A percentile compares a stretch with the other conserved stretches of the same genome.
phyloP scores from a whole-genome alignment of 257 asterid species.

The Knoxia roxburghii region DNA sequence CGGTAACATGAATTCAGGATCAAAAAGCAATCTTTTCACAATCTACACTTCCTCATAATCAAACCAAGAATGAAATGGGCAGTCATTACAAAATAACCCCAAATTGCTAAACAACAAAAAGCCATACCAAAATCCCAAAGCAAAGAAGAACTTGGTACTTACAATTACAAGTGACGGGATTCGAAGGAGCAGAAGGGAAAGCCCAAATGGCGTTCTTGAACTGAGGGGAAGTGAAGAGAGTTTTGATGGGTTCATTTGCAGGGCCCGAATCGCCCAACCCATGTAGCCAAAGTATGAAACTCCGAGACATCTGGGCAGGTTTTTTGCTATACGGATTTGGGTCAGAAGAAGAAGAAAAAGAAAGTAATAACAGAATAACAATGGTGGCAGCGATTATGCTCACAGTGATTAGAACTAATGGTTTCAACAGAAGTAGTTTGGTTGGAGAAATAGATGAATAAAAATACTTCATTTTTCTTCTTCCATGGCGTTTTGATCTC shows the following conservation, averaged over 20 bases:
- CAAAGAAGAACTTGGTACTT: slow-evolving; percentile 22
- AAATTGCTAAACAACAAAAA: background rate
- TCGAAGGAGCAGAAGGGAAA: slow-evolving; percentile 94
- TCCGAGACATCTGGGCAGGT: slow-evolving; percentile 56
- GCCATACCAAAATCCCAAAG: background rate
- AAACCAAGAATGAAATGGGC: too few species aligned
- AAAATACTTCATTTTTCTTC: slow-evolving; percentile 42
- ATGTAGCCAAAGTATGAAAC: slow-evolving; percentile 85
- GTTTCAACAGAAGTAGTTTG: slow-evolving; percentile 29
- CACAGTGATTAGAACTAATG: slow-evolving; percentile 37
- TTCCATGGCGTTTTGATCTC: slow-evolving; percentile 19
- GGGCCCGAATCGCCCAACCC: slow-evolving; percentile 98
- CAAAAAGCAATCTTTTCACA: background rate
- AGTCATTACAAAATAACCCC: background rate
- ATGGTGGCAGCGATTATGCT: slow-evolving; percentile 51
- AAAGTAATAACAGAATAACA: slow-evolving; percentile 31
- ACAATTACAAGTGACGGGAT: slow-evolving; percentile 89
- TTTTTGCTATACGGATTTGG: slow-evolving; percentile 15
- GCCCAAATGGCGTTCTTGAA: slow-evolving; percentile 77
- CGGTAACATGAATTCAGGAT: background rate
- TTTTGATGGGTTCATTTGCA: slow-evolving; percentile 86
- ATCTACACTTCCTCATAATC: background rate
- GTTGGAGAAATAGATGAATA: slow-evolving; percentile 14
- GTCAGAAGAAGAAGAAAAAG: too few species aligned
- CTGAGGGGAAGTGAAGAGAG: slow-evolving; percentile 66